Percentiles rank a stretch among this genome's conserved stretches.
Evolutionary conservation across 2,329 filamentous ascomycete genomes (phyloP).

Genomic region (Trichoderma gracile): DNA sequence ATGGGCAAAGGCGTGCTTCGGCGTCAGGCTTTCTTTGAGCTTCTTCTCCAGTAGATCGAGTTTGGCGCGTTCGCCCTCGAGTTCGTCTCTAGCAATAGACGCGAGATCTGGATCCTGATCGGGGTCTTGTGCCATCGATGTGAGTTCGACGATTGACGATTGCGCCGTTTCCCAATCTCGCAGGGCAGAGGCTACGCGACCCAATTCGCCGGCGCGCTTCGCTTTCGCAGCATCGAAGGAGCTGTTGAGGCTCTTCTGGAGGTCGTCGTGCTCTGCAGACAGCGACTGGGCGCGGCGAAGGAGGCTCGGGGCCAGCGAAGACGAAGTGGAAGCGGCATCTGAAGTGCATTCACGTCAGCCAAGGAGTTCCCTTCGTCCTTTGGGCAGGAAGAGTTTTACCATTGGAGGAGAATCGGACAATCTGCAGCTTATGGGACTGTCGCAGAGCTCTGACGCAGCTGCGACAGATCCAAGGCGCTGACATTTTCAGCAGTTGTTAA

Average conservation of each 20-base stretch:
- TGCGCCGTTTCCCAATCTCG: conserved; percentile 59
- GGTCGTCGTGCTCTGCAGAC: conserved; percentile 56
- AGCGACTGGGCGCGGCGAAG: conserved; percentile 61
- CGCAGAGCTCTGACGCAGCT: conserved; percentile 39
- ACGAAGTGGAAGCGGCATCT: conserved; percentile 26
- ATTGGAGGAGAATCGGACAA: conserved; percentile 39
- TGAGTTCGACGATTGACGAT: conserved; percentile 56
- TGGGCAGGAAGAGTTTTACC: conserved; percentile 29
- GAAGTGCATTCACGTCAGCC: neutral
- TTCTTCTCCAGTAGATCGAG: conserved; percentile 64
- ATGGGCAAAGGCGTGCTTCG: conserved; percentile 84
- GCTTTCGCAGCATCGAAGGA: conserved; percentile 59
- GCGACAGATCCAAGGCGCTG: conserved; percentile 42
- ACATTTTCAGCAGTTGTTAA: conserved; percentile 33
- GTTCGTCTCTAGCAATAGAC: conserved; percentile 77
- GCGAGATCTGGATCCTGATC: conserved; percentile 69
- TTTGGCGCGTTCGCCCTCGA: conserved; percentile 62
- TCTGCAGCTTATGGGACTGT: conserved; percentile 32
- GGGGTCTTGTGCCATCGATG: conserved; percentile 46
- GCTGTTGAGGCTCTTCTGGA: conserved; percentile 53
- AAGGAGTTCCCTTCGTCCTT: neutral
- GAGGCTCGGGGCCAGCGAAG: conserved; percentile 53
- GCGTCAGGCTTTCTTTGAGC: conserved; percentile 77
- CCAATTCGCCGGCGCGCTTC: conserved; percentile 62
- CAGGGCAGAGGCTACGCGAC: conserved; percentile 57